These are phyloP conservation scores for Carex scoparia DNA, from an alignment of 176 grass and related monocot species.

Conservation along the genomic window DNA sequence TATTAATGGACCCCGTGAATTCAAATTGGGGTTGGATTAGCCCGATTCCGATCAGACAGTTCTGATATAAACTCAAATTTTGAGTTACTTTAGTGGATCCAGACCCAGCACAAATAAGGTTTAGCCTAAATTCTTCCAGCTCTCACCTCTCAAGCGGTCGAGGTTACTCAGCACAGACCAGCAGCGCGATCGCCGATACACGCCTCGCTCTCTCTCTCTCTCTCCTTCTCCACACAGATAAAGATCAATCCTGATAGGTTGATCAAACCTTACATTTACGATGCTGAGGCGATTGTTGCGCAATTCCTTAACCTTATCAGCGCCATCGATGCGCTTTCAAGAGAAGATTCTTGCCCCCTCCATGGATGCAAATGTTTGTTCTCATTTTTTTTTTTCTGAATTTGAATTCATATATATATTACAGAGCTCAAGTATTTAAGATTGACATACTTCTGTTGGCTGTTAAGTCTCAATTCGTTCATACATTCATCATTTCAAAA, in stretches of 20 bases:
- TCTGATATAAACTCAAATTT: too few species aligned
- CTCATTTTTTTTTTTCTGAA: background rate
- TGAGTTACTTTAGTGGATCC: too few species aligned
- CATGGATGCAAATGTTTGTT: background rate
- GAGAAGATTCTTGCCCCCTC: constrained; percentile 4
- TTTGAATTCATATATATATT: background rate
- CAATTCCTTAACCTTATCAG: background rate
- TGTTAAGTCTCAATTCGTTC: background rate
- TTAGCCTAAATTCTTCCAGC: background rate
- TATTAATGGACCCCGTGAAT: too few species aligned
- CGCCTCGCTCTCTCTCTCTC: background rate
- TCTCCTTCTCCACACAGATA: background rate
- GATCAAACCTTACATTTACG: background rate
- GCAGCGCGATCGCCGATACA: background rate
- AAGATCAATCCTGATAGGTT: background rate
- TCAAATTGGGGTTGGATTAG: too few species aligned
- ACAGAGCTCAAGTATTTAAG: background rate
- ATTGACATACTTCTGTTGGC: background rate
- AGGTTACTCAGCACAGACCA: background rate
- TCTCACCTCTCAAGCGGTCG: background rate
- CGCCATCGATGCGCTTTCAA: constrained; percentile 11
- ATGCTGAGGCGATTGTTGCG: constrained; percentile 22
- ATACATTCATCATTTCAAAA: background rate
- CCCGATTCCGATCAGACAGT: too few species aligned
- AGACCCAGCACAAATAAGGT: background rate